Base-by-base conservation (phyloP, 148 eudicot genomes). In the Rhododendron williamsianum region DNA sequence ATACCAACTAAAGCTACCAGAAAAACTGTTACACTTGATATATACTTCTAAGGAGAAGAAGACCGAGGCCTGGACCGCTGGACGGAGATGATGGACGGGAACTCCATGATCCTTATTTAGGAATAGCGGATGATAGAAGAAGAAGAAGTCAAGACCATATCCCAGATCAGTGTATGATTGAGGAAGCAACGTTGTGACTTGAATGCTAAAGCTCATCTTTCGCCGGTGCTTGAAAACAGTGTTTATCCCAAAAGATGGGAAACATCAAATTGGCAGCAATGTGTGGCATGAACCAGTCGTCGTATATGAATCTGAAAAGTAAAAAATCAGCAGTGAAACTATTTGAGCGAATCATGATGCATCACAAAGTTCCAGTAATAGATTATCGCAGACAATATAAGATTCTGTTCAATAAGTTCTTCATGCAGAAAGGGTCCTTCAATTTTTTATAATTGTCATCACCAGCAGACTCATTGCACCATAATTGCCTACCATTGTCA, bases 171-270 rank as follows among this genome's bases (percentile, higher is more conserved):
- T 38, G 4, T 38, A 38, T 38, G 41, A 38, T 38, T 5, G 5
- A 38, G 41, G 41, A 38, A 38, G 21, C 35, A n/a, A 48, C 60
- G 56, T 48, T 12, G 35, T 25, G 38, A 65, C 33, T 19, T 48
- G 60, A 60, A 85, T 46, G 89, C 91, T 86, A 95, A 84, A 95
- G 97, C 92, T 96, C 98, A 71, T 96, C 98, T 86, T 91, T 96
- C 16, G 19, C 43, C 3, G 89, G 81, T 46, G 92, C 72, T 67
- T 92, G 84, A 67, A 91, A 90, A 85, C 94, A 93, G 9, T 88
- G 83, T 88, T 94, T 95, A 87, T 96, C 98, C 98, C 98, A 96
- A 52, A 91, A 93, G 86, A 87, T 92, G 43, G 98, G 98, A 80
- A 84, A 96, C 91, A 90, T 92, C 89, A 93, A 78, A 77, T 87